phyloP scores from a whole-genome alignment of 768 basidiomycete species.

The Tephrocybe sp. region DNA sequence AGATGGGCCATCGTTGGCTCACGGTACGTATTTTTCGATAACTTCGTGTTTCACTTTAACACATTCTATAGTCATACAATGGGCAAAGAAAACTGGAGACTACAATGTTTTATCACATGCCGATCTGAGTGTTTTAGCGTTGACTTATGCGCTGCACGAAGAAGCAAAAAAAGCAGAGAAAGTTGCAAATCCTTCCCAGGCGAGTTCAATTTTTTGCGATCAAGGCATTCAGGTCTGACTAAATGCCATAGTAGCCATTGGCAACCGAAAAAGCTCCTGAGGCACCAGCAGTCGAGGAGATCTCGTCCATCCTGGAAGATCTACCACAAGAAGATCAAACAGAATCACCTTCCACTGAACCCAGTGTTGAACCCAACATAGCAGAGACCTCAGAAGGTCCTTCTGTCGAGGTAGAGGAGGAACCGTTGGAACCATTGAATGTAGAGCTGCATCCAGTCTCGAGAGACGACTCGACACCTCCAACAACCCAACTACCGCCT shows the following conservation, averaged over 20 bases:
- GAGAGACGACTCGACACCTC: conserved; percentile 17
- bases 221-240: conserved; percentile 13
- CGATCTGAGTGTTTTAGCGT: conserved; percentile 87
- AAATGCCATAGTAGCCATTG: conserved; percentile 29
- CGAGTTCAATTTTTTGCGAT: conserved; percentile 15
- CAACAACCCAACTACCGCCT: conserved; percentile 5
- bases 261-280: conserved; percentile 3
- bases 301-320: conserved; percentile 13
- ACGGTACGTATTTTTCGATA: conserved; percentile 38
- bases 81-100: conserved; percentile 96
- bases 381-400: conserved; percentile 17
- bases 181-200: conserved; percentile 21
- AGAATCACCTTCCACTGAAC: conserved; percentile 5
- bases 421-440: conserved; percentile 37
- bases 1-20: conserved; percentile 62
- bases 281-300: conserved; percentile 10
- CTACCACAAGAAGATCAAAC: conserved; percentile 10
- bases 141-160: conserved; percentile 77
- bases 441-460: conserved; percentile 41
- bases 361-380: background rate
- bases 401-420: conserved; percentile 18
- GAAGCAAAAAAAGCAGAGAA: conserved; percentile 36
- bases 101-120: conserved; percentile 88
- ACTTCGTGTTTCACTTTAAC: background rate
- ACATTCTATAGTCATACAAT: conserved; percentile 68